Evolutionary conservation across 805 yeast genomes (phyloP).

Genomic region (Spathaspora gorwiae): DNA sequence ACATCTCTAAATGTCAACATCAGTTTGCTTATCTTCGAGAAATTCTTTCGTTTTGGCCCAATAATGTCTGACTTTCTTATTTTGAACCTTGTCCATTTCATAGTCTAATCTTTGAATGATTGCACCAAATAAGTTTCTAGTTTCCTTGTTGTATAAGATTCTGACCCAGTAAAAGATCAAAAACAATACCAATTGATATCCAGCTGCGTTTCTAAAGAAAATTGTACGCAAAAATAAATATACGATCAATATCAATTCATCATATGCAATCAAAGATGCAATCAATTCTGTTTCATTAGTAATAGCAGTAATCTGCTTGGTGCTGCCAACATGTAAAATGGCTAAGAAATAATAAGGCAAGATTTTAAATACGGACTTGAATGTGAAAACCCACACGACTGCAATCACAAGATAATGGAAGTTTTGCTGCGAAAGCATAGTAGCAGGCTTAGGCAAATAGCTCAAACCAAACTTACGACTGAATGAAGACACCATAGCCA

Average conservation of each 20-base stretch:
- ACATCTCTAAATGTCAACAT: not conserved
- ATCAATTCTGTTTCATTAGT: slow-evolving; percentile 34
- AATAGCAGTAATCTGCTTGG: slow-evolving; percentile 38
- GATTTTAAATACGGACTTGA: slow-evolving; percentile 61
- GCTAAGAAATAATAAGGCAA: slow-evolving; percentile 58
- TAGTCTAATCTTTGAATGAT: slow-evolving; percentile 42
- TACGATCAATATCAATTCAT: slow-evolving; percentile 53
- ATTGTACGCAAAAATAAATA: slow-evolving; percentile 57
- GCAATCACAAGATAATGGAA: slow-evolving; percentile 64
- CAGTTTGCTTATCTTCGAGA: slow-evolving; percentile 22
- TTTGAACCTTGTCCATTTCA: slow-evolving; percentile 37
- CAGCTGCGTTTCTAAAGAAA: slow-evolving; percentile 61
- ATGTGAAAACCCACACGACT: slow-evolving; percentile 56
- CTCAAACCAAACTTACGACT: slow-evolving; percentile 56
- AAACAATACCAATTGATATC: slow-evolving; percentile 59
- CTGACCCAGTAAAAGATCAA: slow-evolving; percentile 66
- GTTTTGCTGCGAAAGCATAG: slow-evolving; percentile 67
- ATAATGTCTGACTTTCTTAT: slow-evolving; percentile 35
- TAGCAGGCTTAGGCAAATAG: slow-evolving; percentile 55
- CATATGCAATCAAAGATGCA: slow-evolving; percentile 50
- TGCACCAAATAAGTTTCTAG: slow-evolving; percentile 40
- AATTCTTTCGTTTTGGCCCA: slow-evolving; percentile 33
- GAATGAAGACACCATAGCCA: slow-evolving; percentile 50
- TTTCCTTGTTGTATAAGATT: slow-evolving; percentile 50
- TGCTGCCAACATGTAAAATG: slow-evolving; percentile 47